Base-by-base conservation (phyloP, 2,329 filamentous ascomycete species). In the Fusarium palustre region DNA sequence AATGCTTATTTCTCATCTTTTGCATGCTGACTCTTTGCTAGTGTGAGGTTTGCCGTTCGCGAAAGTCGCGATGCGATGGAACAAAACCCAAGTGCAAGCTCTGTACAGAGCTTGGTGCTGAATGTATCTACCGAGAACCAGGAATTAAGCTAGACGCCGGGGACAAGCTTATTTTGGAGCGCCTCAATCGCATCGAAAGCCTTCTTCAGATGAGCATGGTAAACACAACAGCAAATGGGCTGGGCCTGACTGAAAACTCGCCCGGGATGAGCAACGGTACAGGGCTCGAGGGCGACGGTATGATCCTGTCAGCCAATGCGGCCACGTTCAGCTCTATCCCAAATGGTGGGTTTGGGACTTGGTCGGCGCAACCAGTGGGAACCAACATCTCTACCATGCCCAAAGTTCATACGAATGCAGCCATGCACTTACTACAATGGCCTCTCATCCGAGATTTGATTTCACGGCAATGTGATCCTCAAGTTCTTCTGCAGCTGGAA, bases 141-240 rank as follows among this genome's bases (percentile, higher is more conserved):
- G 92, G 92, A 4, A 92, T 95, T 82, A 96, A 96, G 80, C 87
- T 96, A 12, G 92, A 96, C 77, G 92, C 92, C 36, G 92, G 92
- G 69, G 92, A 95, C 82, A 95, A 94, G 81, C 84, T 96, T 59
- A 96, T 96, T 65, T 82, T 96, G 38, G 92, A 95, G 76, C 90
- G 91, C 58, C 83, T 96, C 36, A 88, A 86, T 72, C 89, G 91
- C 55, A 94, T 96, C 74, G 92, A 96, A 78, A 91, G 85, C 52
- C 82, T 96, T 45, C 84, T 96, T n/a, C 91, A 94, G 76, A 89
- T 90, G 68, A 91, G 83, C 69, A 81, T 93, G 70, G 82, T 86
- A 22, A 81, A 80, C 43, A 79, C 81, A 42, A 80, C 83, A 53
- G 77, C 82, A 46, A 87, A 84, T 66, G 83, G 83, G 36, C 82